Evolutionary conservation across 441 rosid species (phyloP).

Genomic region (Isatis lusitanica): DNA sequence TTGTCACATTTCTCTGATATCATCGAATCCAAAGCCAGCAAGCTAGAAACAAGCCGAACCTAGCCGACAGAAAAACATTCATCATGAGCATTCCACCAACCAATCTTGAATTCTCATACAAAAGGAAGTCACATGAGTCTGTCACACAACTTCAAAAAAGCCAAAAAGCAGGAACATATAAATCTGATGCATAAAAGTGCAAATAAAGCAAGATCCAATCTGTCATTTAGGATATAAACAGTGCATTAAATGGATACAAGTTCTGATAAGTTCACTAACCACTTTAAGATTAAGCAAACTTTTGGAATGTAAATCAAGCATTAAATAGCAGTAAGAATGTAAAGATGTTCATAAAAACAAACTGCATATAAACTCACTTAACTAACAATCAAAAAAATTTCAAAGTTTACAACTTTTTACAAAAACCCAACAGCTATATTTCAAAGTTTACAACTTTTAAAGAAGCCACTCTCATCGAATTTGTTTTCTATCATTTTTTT

Average conservation of each 20-base stretch:
- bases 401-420: neutral
- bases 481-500: neutral
- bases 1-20: too few species aligned
- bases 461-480: neutral
- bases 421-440: neutral
- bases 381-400: neutral
- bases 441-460: too few species aligned
- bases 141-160: neutral
- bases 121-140: neutral
- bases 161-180: neutral
- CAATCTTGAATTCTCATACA: neutral
- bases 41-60: neutral
- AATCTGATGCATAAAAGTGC: conserved; percentile 2
- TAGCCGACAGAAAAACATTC: neutral
- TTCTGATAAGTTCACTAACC: too few species aligned
- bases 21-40: neutral
- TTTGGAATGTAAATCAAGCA: neutral
- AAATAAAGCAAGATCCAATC: conserved; percentile 55
- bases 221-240: neutral
- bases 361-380: neutral
- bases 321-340: neutral
- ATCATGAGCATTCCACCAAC: neutral
- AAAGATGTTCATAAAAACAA: neutral
- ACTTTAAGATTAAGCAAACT: neutral
- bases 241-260: too few species aligned